Conservation (phyloP, 139 green algal genomes). For the Chlorella sp. region DNA sequence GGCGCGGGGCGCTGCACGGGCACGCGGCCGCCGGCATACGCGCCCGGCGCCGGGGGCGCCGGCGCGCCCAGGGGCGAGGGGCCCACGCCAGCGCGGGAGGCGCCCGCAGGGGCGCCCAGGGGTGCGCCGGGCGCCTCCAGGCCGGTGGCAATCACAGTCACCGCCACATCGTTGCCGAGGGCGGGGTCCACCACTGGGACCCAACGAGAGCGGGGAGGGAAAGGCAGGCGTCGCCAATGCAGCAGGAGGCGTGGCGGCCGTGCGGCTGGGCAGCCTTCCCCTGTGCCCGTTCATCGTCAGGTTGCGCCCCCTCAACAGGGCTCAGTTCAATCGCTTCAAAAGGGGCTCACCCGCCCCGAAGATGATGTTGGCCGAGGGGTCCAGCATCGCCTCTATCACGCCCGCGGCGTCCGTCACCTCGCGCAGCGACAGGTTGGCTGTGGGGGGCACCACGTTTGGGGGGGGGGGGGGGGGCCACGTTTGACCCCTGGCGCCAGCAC, state of each 20-base stretch:
- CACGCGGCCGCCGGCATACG: too few relatives aligned
- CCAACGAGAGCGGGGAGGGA: neutral
- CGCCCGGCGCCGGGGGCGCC: too few relatives aligned
- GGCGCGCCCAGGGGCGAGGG: too few relatives aligned
- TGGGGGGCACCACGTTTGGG: neutral
- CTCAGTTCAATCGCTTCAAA: neutral
- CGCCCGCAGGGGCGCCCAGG: too few relatives aligned
- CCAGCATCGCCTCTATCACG: constrained; percentile 90
- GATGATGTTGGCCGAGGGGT: constrained; percentile 89
- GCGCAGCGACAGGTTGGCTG: neutral
- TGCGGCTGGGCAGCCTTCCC: too few relatives aligned
- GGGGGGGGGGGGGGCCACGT: neutral
- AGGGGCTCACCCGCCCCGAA: constrained; percentile 71
- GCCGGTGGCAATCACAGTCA: constrained; percentile 96
- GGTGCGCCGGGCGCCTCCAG: constrained; percentile 64
- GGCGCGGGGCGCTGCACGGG: too few relatives aligned
- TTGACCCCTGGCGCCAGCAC: neutral
- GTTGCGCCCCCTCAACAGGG: neutral
- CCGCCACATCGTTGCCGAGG: constrained; percentile 58
- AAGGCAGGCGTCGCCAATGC: neutral
- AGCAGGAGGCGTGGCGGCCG: neutral
- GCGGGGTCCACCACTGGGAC: constrained; percentile 59
- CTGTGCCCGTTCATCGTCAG: neutral
- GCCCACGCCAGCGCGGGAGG: too few relatives aligned
- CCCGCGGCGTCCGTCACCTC: constrained; percentile 92